Percentiles rank a stretch among this genome's conserved stretches.
These are phyloP conservation scores for Bimuria novae-zelandiae DNA, from an alignment of 2,329 filamentous ascomycete genomes.

Conservation along the genomic window DNA sequence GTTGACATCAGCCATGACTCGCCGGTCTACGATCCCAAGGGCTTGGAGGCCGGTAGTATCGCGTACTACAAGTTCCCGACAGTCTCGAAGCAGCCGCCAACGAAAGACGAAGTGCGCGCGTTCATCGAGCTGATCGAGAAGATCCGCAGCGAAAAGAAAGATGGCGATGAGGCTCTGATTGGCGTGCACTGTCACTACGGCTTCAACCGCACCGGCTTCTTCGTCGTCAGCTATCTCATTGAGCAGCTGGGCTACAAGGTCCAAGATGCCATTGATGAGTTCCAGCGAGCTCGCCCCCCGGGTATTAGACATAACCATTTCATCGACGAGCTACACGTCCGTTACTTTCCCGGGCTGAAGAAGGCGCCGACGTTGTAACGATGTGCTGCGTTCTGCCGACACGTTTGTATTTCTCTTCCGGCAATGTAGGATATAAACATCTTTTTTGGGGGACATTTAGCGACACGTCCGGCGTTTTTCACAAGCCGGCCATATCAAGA, in stretches of 20 bases:
- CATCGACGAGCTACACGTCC: slow-evolving; percentile 77
- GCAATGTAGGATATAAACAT: slow-evolving; percentile 6
- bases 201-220: slow-evolving; percentile 91
- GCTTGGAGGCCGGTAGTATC: slow-evolving; percentile 51
- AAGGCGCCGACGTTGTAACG: slow-evolving; percentile 35
- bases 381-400: not conserved
- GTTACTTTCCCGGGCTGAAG: slow-evolving; percentile 65
- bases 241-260: slow-evolving; percentile 74
- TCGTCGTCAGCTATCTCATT: slow-evolving; percentile 88
- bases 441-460: not conserved
- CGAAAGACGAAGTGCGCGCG: slow-evolving; percentile 61
- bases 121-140: slow-evolving; percentile 64
- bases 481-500: not conserved
- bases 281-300: slow-evolving; percentile 72
- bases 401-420: not conserved
- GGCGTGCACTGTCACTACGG: slow-evolving; percentile 96
- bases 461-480: slow-evolving; percentile 5
- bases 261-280: slow-evolving; percentile 77
- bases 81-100: slow-evolving; percentile 86
- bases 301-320: slow-evolving; percentile 93
- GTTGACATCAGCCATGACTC: slow-evolving; percentile 91
- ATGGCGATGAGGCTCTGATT: slow-evolving; percentile 58
- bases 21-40: slow-evolving; percentile 80
- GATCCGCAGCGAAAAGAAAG: slow-evolving; percentile 38
- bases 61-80: slow-evolving; percentile 81